These are phyloP conservation scores for Tetracladium setigerum DNA, from an alignment of 495 filamentous ascomycete genomes.

Conservation along the genomic window DNA sequence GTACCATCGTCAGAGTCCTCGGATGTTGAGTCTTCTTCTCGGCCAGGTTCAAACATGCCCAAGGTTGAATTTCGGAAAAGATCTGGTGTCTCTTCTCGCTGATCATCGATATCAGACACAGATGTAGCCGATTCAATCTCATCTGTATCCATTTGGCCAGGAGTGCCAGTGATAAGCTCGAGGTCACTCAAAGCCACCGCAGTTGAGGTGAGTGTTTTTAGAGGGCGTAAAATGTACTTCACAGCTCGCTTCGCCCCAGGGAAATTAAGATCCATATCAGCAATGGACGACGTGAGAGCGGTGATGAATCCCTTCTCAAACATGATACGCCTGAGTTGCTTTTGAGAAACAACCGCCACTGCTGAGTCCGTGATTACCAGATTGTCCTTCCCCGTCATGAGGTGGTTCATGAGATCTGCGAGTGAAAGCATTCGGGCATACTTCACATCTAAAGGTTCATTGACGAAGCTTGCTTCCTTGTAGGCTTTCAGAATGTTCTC, in stretches of 20 bases:
- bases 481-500: conserved; percentile 90
- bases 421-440: conserved; percentile 80
- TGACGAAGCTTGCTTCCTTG: conserved; percentile 75
- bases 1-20: conserved; percentile 54
- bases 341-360: conserved; percentile 42
- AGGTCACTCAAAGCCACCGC: conserved; percentile 74
- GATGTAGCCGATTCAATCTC: conserved; percentile 88
- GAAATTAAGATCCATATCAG: conserved; percentile 93
- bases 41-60: conserved; percentile 83
- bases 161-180: conserved; percentile 59
- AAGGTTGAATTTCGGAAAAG: conserved; percentile 93
- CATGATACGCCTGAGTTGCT: conserved; percentile 87
- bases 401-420: conserved; percentile 86
- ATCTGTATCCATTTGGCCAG: conserved; percentile 69
- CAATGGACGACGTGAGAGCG: conserved; percentile 81
- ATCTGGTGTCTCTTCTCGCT: conserved; percentile 94
- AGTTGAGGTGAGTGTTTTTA: conserved; percentile 81
- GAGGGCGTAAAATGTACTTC: conserved; percentile 88
- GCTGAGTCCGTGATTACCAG: conserved; percentile 29
- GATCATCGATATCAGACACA: conserved; percentile 76
- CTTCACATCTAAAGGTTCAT: conserved; percentile 74
- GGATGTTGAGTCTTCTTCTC: conserved; percentile 71
- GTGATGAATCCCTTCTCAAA: conserved; percentile 94
- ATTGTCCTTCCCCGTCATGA: conserved; percentile 75
- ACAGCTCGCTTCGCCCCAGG: conserved; percentile 87